Base-by-base conservation (phyloP, 129 eudicot genomes). In the carrot (Daucus carota) region DNA sequence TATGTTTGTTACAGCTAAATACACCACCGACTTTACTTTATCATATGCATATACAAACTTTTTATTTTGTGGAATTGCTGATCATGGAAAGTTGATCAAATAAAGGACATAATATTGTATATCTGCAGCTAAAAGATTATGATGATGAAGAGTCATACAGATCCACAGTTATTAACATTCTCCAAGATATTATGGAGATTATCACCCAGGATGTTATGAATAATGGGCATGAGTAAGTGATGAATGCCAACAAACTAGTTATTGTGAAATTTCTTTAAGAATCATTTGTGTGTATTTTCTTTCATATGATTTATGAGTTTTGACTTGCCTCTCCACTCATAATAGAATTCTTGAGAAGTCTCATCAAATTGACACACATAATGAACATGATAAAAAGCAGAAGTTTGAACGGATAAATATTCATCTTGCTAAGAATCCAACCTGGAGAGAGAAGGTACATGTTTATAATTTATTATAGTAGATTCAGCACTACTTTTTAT, bases 361-460 rank as follows among this genome's bases (percentile, higher is more conserved):
- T 75, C 79, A 79, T 40, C 78, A 82, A 17, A 31, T 29, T 52
- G 78, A 67, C 54, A 75, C 45, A 59, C 52, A 73, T 68, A 80
- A 65, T 74, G 80, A 68, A 42, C 80, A 72, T 80, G 89, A 84
- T 34, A 87, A 77, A 80, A 91, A 82, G 72, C 89, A 89, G 81
- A 95, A 88, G 79, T 95, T 89, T 86, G 97, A 83, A 78, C 83
- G 72, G 74, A 87, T 95, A n/a, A 78, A 89, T 47, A 83, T 86
- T 68, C 59, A 48, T 45, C 87, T 89, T 69, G 82, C 83, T 17
- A 48, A 80, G 36, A 73, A 59, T 15, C 76, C 67, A 80, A 70
- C 94, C 28, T 92, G 96, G 99, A 92, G 88, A 81, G 99, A 95
- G 81, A 95, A 89, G 97, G 99, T 92, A 79, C 70, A 29, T 73